Evolutionary conservation across 2,329 filamentous ascomycete genomes (phyloP).

Genomic region (Coniochaeta ligniaria): DNA sequence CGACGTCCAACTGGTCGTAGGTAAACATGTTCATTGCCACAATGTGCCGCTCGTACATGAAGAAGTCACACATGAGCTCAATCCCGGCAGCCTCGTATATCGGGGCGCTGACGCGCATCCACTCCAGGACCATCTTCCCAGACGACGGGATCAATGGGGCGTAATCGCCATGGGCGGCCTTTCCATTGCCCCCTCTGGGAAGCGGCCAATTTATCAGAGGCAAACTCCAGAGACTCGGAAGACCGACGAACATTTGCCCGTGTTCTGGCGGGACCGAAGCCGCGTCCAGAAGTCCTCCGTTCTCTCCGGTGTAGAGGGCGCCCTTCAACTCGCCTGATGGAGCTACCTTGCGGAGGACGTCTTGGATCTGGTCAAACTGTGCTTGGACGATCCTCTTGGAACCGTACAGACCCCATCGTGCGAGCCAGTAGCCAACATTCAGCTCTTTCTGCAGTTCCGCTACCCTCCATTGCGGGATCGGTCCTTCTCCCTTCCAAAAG

Average conservation of each 20-base stretch:
- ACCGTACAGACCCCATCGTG: constrained; percentile 36
- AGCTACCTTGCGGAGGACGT: constrained; percentile 24
- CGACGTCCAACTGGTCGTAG: constrained; percentile 34
- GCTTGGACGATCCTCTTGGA: constrained; percentile 32
- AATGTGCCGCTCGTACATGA: constrained; percentile 38
- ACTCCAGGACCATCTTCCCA: constrained; percentile 31
- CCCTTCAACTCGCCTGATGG: constrained; percentile 29
- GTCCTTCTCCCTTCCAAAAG: constrained; percentile 32
- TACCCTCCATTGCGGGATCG: constrained; percentile 36
- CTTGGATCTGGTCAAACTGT: constrained; percentile 31
- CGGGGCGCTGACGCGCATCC: constrained; percentile 30
- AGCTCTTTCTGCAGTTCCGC: constrained; percentile 33
- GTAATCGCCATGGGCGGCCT: constrained; percentile 26
- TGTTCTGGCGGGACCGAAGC: constrained; percentile 21
- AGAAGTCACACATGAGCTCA: constrained; percentile 39
- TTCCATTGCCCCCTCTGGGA: constrained; percentile 18
- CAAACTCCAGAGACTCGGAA: constrained; percentile 27
- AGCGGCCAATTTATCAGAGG: constrained; percentile 28
- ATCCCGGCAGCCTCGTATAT: constrained; percentile 33
- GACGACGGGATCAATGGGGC: constrained; percentile 27
- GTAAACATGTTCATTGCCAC: constrained; percentile 40
- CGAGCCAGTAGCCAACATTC: constrained; percentile 34
- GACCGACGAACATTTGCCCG: constrained; percentile 26
- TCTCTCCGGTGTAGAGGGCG: constrained; percentile 27
- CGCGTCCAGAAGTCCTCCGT: constrained; percentile 30